Conservation (phyloP, 768 basidiomycete genomes). For the Russula sp. region DNA sequence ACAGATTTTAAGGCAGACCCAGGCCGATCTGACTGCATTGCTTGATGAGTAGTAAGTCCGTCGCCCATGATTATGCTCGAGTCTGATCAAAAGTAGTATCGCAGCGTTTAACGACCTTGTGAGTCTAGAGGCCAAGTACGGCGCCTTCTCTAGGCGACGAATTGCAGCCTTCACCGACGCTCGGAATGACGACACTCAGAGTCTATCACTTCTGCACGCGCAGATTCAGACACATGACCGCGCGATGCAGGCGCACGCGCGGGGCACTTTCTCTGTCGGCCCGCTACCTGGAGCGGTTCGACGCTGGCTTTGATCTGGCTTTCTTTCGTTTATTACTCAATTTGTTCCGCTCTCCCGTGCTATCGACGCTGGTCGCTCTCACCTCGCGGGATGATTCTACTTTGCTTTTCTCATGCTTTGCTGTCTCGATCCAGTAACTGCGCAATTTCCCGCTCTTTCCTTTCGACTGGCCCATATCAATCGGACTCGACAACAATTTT, state of each 20-base stretch:
- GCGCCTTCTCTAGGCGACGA: conserved; percentile 20
- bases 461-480: neutral
- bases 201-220: conserved; percentile 2
- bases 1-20: conserved; percentile 23
- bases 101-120: conserved; percentile 24
- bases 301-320: conserved; percentile 20
- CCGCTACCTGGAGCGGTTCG: conserved; percentile 20
- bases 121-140: conserved; percentile 22
- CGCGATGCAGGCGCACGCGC: conserved; percentile 14
- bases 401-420: neutral
- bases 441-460: neutral
- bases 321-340: neutral
- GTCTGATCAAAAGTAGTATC: conserved; percentile 19
- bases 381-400: neutral
- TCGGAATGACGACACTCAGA: conserved; percentile 8
- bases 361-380: conserved; percentile 11
- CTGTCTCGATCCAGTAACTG: neutral
- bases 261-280: conserved; percentile 7
- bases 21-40: conserved; percentile 20
- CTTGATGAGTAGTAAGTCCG: conserved; percentile 26
- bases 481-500: conserved; percentile 5
- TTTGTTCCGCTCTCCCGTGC: conserved; percentile 1
- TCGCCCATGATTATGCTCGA: neutral
- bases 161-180: conserved; percentile 14
- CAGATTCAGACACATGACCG: conserved; percentile 23